Evolutionary conservation across 305 asterid species (phyloP).

Genomic region (Fraxinus floribunda): DNA sequence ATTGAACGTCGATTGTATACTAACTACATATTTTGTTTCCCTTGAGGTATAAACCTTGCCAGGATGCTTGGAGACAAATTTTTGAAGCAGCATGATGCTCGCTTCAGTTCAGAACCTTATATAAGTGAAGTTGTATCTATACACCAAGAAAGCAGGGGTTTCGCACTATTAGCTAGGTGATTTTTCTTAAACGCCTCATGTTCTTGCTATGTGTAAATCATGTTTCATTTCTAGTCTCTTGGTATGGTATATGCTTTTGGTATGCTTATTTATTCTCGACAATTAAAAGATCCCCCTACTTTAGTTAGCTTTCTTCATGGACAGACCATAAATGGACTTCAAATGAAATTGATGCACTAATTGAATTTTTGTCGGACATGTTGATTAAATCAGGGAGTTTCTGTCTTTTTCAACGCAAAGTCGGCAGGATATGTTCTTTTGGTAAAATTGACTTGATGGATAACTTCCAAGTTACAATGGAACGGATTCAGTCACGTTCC

Average conservation of each 20-base stretch:
- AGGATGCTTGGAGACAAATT: slow-evolving; percentile 98
- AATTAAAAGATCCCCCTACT: neutral
- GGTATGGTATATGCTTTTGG: neutral
- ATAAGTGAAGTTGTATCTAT: slow-evolving; percentile 63
- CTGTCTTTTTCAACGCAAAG: neutral
- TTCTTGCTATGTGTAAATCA: neutral
- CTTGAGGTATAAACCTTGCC: slow-evolving; percentile 85
- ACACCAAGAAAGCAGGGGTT: slow-evolving; percentile 52
- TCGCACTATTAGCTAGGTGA: slow-evolving; percentile 88
- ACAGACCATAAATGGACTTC: neutral
- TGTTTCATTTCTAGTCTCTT: neutral
- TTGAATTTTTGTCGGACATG: neutral
- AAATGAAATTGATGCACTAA: neutral
- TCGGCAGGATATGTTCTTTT: neutral
- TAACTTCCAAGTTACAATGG: neutral
- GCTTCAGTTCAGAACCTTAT: slow-evolving; percentile 93
- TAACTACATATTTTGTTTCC: slow-evolving; percentile 12
- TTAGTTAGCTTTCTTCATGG: neutral
- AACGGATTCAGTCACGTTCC: neutral
- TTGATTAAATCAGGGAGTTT: neutral
- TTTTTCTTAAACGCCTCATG: slow-evolving; percentile 17
- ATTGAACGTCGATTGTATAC: slow-evolving; percentile 15
- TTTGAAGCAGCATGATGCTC: slow-evolving; percentile 86
- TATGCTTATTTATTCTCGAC: neutral
- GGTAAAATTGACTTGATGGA: neutral